A percentile compares a stretch with the other conserved stretches of the same genome.
Evolutionary conservation across 108 stramenopile species (phyloP).

Genomic region (Cyclotella choctawhatcheeana): DNA sequence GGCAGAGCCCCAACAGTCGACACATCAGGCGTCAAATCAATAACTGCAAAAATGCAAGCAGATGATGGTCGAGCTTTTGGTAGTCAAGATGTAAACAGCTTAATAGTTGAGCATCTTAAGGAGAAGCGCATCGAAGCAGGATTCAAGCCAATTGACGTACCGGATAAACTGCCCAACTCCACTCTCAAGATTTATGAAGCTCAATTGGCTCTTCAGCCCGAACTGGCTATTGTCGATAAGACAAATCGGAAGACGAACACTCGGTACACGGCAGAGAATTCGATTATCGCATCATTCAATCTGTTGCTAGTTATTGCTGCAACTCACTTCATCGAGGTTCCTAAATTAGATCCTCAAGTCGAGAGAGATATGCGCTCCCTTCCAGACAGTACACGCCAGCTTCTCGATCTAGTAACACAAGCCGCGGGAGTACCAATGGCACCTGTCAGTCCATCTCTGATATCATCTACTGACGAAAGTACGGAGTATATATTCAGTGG

Average conservation of each 20-base stretch:
- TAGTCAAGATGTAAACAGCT: neutral
- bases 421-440: neutral
- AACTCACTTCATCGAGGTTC: neutral
- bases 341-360: too few relatives aligned
- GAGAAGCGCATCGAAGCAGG: neutral
- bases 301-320: too few relatives aligned
- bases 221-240: too few relatives aligned
- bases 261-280: too few relatives aligned
- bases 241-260: too few relatives aligned
- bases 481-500: constrained; percentile 1
- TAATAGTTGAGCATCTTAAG: neutral
- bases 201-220: too few relatives aligned
- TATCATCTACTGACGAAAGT: constrained; percentile 3
- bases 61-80: neutral
- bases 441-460: neutral
- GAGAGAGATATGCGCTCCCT: constrained; percentile 1
- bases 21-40: neutral
- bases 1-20: neutral
- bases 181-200: neutral
- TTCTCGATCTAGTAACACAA: constrained; percentile 8
- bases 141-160: neutral
- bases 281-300: too few relatives aligned
- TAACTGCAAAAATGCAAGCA: neutral
- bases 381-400: neutral
- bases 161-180: neutral